Conservation (phyloP, 2,329 filamentous ascomycete species). For the Neofusicoccum ribis region DNA sequence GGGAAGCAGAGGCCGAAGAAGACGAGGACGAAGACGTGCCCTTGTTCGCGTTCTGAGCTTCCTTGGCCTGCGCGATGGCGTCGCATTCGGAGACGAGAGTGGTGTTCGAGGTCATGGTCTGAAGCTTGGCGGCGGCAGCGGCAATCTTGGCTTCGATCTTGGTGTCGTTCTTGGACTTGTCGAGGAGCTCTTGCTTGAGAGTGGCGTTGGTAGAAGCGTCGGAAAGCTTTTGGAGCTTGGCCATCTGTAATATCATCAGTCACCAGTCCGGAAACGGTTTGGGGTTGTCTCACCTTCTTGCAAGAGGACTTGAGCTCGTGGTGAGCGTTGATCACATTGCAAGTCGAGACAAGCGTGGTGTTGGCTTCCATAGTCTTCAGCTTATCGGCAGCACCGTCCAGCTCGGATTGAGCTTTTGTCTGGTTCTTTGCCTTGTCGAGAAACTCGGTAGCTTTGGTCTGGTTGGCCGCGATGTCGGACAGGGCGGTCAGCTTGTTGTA, state of each 20-base stretch:
- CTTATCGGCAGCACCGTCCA: neutral
- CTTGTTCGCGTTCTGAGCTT: neutral
- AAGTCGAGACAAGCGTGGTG: neutral
- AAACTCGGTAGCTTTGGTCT: neutral
- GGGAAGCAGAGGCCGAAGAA: neutral
- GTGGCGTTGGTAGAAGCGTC: neutral
- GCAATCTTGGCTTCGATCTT: neutral
- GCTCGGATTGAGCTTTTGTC: neutral
- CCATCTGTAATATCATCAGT: neutral
- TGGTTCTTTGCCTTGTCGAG: neutral
- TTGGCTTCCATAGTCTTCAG: neutral
- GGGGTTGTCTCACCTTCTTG: neutral
- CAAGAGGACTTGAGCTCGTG: slow-evolving; percentile 4
- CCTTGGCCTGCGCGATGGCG: neutral
- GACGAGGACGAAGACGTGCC: neutral
- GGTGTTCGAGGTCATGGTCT: neutral
- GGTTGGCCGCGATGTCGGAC: neutral
- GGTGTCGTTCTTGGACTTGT: slow-evolving; percentile 1
- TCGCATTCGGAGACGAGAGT: neutral
- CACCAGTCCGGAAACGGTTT: no score
- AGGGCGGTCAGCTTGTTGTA: neutral
- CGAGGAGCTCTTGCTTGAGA: neutral
- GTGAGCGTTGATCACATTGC: neutral
- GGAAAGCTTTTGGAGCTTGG: neutral
- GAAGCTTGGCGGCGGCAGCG: neutral